Base-by-base conservation (phyloP, 2,329 filamentous ascomycete species). In the Alternaria postmessia region DNA sequence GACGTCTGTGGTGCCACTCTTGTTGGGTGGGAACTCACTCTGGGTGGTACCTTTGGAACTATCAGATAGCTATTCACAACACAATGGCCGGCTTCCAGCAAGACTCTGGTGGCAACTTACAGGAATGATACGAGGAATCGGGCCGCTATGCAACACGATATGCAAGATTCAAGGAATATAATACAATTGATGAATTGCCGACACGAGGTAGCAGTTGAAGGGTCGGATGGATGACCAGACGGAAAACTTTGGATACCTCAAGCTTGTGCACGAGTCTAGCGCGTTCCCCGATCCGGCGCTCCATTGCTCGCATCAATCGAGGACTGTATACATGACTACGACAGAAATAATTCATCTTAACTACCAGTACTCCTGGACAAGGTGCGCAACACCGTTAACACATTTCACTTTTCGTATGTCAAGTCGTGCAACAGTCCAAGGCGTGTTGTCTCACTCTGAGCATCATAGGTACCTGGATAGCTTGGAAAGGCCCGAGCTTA, bases 121-220 rank as follows among this genome's bases (percentile, higher is more conserved):
- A n/a, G 7, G 18, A 39, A 18, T 53, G 61, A 65, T 49, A 7
- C 32, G 63, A 81, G 82, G 51, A 57, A 68, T 66, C 68, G 59
- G 62, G 65, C 57, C 64, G 73, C 65, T 70, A 66, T 72, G 67
- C 70, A 71, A 69, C 62, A 63, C 68, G 70, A 63, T 62, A 67
- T 67, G 60, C 59, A 58, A 61, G 57, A 51, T 18, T 62, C 61
- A 59, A 70, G 41, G 59, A 56, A 51, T 77, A 72, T 72, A 55
- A 59, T 73, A 73, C 73, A 75, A 65, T 62, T 54, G 65, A 62
- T 41, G 54, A 51, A 63, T 62, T 54, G 49, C 41, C 14, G 36
- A 34, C 38, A 34, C 18, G 49, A 54, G 38, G 54, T 34, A 49
- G 62, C 54, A 58, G 65, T 51, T 53, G 61, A 59, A 56, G 57